Evolutionary conservation across 2,329 filamentous ascomycete species (phyloP).

Genomic region (Acephala macrosclerotiorum): DNA sequence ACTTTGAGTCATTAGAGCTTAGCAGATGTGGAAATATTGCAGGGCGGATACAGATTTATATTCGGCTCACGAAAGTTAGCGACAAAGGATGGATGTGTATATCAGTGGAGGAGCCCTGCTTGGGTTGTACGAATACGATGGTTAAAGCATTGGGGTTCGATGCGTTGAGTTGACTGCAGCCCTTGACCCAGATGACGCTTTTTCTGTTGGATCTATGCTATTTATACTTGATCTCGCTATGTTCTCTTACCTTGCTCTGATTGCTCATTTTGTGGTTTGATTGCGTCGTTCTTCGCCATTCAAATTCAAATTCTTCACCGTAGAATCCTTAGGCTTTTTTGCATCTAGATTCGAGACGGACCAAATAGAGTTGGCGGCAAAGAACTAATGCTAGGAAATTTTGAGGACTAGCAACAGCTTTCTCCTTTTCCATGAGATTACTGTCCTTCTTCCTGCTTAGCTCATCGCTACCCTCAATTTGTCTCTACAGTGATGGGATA

Average conservation of each 20-base stretch:
- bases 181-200: not conserved
- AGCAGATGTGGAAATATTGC: slow-evolving; percentile 8
- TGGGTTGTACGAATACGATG: slow-evolving; percentile 10
- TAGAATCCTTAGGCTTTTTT: too few species aligned
- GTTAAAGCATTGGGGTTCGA: not conserved
- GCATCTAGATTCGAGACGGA: too few species aligned
- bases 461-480: too few species aligned
- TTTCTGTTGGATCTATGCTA: not conserved
- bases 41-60: not conserved
- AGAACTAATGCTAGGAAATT: too few species aligned
- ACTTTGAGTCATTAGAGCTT: slow-evolving; percentile 44
- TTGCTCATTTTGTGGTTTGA: too few species aligned
- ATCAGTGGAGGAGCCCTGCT: not conserved
- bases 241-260: not conserved
- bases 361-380: too few species aligned
- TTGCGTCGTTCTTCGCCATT: too few species aligned
- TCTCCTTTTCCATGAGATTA: too few species aligned
- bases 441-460: too few species aligned
- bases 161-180: not conserved
- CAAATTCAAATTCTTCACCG: too few species aligned
- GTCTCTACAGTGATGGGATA: too few species aligned
- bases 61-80: not conserved
- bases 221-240: not conserved
- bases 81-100: slow-evolving; percentile 1
- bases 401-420: too few species aligned